These are phyloP conservation scores for Domatiomyces catenatus DNA, from an alignment of 2,329 filamentous ascomycete genomes.

Conservation along the genomic window DNA sequence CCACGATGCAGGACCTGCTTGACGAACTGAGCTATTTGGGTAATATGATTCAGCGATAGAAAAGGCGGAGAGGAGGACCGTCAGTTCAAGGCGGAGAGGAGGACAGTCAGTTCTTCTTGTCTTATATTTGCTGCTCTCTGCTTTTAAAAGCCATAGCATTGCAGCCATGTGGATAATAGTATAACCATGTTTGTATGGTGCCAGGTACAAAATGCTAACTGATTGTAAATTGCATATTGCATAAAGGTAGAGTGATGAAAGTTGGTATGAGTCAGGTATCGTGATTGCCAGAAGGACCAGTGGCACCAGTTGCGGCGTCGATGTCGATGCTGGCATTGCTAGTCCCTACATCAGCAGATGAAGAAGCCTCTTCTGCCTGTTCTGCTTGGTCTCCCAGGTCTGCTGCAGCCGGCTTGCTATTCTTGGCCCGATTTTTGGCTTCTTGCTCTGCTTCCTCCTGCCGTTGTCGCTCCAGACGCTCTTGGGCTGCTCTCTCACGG, in stretches of 20 bases:
- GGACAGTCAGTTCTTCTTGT: neutral
- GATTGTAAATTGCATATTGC: neutral
- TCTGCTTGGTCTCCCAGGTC: no score
- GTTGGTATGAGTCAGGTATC: neutral
- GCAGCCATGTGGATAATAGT: no score
- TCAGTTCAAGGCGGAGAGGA: no score
- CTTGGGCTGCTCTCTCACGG: neutral
- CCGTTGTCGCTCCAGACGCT: neutral
- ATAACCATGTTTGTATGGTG: no score
- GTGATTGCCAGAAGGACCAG: neutral
- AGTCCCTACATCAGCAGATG: neutral
- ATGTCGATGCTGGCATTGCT: neutral
- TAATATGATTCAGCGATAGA: conserved; percentile 25
- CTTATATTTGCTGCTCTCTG: no score
- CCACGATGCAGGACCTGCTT: conserved; percentile 34
- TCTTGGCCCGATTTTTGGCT: no score
- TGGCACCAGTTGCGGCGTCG: neutral
- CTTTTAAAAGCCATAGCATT: no score
- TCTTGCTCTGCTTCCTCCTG: neutral
- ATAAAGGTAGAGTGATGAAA: neutral
- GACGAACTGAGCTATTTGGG: conserved; percentile 38
- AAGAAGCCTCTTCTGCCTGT: neutral
- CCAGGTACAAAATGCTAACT: no score
- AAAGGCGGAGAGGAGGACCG: neutral
- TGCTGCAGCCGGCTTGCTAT: no score